A percentile compares a stretch with the other conserved stretches of the same genome.
These are phyloP conservation scores for Furcasterigmium sp. DNA, from an alignment of 2,329 filamentous ascomycete genomes.

Conservation along the genomic window DNA sequence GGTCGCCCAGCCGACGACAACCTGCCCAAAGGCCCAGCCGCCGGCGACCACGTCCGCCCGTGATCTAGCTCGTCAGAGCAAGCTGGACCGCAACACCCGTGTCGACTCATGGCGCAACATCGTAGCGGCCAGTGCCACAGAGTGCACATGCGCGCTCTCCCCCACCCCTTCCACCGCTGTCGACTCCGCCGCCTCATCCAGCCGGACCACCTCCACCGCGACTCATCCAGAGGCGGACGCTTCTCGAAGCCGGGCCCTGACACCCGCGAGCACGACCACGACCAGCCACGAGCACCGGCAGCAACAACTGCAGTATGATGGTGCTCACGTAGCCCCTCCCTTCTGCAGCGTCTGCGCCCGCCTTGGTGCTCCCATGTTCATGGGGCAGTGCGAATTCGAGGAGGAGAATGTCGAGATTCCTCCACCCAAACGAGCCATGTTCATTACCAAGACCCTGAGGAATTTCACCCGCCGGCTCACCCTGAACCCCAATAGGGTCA, in stretches of 20 bases:
- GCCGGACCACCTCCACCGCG: slow-evolving; percentile 11
- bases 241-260: background rate
- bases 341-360: background rate
- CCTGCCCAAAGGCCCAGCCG: slow-evolving; percentile 1
- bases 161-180: slow-evolving; percentile 21
- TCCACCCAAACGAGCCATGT: background rate
- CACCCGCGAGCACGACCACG: slow-evolving; percentile 14
- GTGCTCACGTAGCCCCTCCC: too few species aligned
- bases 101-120: slow-evolving; percentile 47
- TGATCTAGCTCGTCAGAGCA: background rate
- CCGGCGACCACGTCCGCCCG: slow-evolving; percentile 3
- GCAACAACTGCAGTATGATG: too few species aligned
- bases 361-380: background rate
- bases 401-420: background rate
- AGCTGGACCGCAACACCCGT: slow-evolving; percentile 15
- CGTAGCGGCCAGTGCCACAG: slow-evolving; percentile 30
- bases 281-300: slow-evolving; percentile 6
- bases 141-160: slow-evolving; percentile 25
- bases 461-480: background rate
- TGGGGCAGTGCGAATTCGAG: background rate
- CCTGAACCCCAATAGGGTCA: background rate
- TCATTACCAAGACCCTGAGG: background rate
- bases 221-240: background rate
- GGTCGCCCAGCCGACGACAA: too few species aligned
- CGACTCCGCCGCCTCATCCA: slow-evolving; percentile 14